phyloP scores from a whole-genome alignment of 148 eudicot genomes.

The Nyssa sinensis region DNA sequence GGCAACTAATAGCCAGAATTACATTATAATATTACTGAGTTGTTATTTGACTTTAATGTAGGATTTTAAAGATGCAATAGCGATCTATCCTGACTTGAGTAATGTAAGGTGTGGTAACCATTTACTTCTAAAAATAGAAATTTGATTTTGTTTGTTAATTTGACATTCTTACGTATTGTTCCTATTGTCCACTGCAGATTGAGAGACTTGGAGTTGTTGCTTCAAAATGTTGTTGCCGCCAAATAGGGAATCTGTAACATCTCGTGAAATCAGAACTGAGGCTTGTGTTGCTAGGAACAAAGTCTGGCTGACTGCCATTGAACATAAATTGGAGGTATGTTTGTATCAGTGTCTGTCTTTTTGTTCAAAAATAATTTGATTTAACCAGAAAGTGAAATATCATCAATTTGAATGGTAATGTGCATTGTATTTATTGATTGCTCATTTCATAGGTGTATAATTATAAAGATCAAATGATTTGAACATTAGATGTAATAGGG shows the following conservation, averaged over 20 bases:
- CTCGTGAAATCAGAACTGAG: background rate
- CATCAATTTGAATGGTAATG: background rate
- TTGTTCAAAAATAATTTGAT: too few species aligned
- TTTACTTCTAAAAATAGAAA: background rate
- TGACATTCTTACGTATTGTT: background rate
- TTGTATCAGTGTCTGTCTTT: background rate
- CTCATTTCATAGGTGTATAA: too few species aligned
- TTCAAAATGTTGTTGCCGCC: slow-evolving; percentile 53
- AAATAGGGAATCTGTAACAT: slow-evolving; percentile 17
- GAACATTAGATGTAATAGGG: background rate
- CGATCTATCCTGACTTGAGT: slow-evolving; percentile 80
- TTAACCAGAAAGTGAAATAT: background rate
- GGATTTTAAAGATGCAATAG: slow-evolving; percentile 86
- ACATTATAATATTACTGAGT: background rate
- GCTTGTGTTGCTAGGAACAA: background rate
- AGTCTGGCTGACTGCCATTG: background rate
- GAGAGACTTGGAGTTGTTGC: slow-evolving; percentile 70
- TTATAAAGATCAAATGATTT: background rate
- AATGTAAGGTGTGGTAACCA: slow-evolving; percentile 52
- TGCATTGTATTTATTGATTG: background rate
- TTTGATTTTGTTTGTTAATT: background rate
- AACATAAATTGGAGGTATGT: background rate
- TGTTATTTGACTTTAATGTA: slow-evolving; percentile 21
- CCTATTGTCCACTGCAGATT: slow-evolving; percentile 50
- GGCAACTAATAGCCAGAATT: background rate